Conservation (phyloP, 148 eudicot species). For the Cornus kousa region DNA sequence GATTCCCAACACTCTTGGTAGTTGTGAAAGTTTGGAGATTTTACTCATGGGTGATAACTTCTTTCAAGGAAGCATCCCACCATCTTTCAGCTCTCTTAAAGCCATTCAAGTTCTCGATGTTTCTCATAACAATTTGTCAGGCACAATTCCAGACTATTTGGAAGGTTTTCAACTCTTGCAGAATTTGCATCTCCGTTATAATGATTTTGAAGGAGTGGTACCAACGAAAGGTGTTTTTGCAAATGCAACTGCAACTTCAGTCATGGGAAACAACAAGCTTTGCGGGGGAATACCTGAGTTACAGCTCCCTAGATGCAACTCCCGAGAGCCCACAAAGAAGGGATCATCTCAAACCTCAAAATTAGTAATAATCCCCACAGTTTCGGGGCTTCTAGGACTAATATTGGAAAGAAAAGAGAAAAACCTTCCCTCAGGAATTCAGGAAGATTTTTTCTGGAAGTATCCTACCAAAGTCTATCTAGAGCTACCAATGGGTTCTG, state of each 20-base stretch:
- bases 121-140: slow-evolving; percentile 39
- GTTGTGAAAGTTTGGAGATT: slow-evolving; percentile 15
- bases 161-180: slow-evolving; percentile 9
- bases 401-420: background rate
- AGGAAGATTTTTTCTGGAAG: background rate
- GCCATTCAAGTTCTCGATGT: slow-evolving; percentile 28
- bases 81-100: slow-evolving; percentile 16
- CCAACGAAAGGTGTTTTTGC: slow-evolving; percentile 33
- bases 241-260: slow-evolving; percentile 24
- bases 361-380: background rate
- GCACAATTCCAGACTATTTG: slow-evolving; percentile 30
- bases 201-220: slow-evolving; percentile 40
- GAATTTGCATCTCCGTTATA: slow-evolving; percentile 25
- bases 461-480: slow-evolving; percentile 17
- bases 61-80: slow-evolving; percentile 37
- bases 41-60: slow-evolving; percentile 30
- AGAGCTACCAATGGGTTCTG: slow-evolving; percentile 20
- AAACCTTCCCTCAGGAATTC: background rate
- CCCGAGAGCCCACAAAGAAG: background rate
- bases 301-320: slow-evolving; percentile 26
- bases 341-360: background rate
- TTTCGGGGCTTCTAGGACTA: slow-evolving; percentile 10
- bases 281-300: slow-evolving; percentile 40
- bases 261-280: slow-evolving; percentile 34
- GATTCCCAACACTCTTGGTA: slow-evolving; percentile 29